A percentile compares a stretch with the other conserved stretches of the same genome.
Evolutionary conservation across 345 rosid species (phyloP).

Genomic region (Linum usitatissimum): DNA sequence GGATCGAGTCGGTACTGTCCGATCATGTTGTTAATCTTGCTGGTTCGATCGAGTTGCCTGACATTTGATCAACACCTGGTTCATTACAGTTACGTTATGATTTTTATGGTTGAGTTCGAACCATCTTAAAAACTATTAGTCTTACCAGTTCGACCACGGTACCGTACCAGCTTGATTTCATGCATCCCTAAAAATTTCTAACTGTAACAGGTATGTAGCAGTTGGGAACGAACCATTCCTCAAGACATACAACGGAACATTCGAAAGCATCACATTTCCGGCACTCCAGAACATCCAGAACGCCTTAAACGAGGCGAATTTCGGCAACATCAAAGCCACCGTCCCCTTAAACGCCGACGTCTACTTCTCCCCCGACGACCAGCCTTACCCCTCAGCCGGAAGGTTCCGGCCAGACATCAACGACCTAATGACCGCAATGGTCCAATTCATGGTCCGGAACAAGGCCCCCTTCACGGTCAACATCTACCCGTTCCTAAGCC

Average conservation of each 20-base stretch:
- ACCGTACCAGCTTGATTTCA: too few species aligned
- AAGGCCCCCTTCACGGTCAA: slow-evolving; percentile 9
- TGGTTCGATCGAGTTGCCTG: too few species aligned
- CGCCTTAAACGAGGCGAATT: background rate
- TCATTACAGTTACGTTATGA: too few species aligned
- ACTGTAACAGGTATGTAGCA: slow-evolving; percentile 1
- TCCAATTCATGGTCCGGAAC: slow-evolving; percentile 1
- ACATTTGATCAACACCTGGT: too few species aligned
- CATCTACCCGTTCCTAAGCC: slow-evolving; percentile 9
- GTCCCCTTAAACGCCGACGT: slow-evolving; percentile 10
- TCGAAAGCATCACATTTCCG: slow-evolving; percentile 3
- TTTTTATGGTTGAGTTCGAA: too few species aligned
- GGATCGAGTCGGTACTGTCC: too few species aligned
- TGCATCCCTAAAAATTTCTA: too few species aligned
- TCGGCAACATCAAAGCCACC: slow-evolving; percentile 6
- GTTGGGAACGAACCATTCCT: slow-evolving; percentile 7
- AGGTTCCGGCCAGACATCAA: slow-evolving; percentile 2
- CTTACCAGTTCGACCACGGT: background rate
- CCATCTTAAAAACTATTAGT: too few species aligned
- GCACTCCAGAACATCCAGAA: slow-evolving; percentile 4
- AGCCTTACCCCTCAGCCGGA: slow-evolving; percentile 3
- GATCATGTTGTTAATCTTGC: too few species aligned
- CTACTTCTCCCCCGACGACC: background rate
- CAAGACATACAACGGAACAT: slow-evolving; percentile 1
- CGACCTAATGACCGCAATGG: slow-evolving; percentile 5